Evolutionary conservation across 1,284 basidiomycete species (phyloP).

Genomic region (Boletus calvinii): DNA sequence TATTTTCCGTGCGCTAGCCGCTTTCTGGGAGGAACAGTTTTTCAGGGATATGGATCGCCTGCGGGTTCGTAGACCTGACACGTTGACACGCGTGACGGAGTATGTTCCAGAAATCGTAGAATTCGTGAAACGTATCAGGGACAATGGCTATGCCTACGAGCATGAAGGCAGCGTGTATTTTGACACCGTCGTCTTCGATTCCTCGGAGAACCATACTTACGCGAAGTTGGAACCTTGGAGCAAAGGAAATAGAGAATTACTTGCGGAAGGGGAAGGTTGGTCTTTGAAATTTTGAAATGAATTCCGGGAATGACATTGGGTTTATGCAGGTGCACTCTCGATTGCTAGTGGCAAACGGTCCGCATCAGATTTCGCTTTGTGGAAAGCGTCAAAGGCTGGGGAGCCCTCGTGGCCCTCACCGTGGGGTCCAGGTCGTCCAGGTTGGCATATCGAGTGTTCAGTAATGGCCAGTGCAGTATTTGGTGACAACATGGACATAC

Average conservation of each 20-base stretch:
- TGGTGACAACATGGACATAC: conserved; percentile 95
- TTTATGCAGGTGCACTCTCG: conserved; percentile 57
- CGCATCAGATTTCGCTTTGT: conserved; percentile 91
- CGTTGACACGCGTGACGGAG: conserved; percentile 93
- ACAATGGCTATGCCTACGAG: conserved; percentile 91
- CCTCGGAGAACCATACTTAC: conserved; percentile 71
- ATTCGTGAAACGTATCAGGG: conserved; percentile 85
- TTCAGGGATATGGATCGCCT: conserved; percentile 93
- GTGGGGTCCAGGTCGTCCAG: conserved; percentile 96
- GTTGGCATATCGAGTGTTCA: conserved; percentile 99
- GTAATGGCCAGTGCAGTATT: conserved; percentile 97
- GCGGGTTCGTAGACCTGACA: conserved; percentile 85
- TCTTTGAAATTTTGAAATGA: conserved; percentile 3
- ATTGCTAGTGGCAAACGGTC: conserved; percentile 61
- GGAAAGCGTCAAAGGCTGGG: conserved; percentile 98
- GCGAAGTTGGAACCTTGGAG: conserved; percentile 97
- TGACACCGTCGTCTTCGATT: conserved; percentile 88
- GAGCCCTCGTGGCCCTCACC: conserved; percentile 97
- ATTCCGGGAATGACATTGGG: conserved; percentile 5
- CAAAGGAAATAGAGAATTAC: conserved; percentile 87
- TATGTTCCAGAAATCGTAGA: conserved; percentile 94
- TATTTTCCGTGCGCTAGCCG: conserved; percentile 82
- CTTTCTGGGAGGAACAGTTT: conserved; percentile 90
- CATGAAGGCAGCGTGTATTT: conserved; percentile 93
- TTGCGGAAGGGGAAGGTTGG: conserved; percentile 92